Evolutionary conservation across 306 rosid species (phyloP).

Genomic region (Cicer bijugum): DNA sequence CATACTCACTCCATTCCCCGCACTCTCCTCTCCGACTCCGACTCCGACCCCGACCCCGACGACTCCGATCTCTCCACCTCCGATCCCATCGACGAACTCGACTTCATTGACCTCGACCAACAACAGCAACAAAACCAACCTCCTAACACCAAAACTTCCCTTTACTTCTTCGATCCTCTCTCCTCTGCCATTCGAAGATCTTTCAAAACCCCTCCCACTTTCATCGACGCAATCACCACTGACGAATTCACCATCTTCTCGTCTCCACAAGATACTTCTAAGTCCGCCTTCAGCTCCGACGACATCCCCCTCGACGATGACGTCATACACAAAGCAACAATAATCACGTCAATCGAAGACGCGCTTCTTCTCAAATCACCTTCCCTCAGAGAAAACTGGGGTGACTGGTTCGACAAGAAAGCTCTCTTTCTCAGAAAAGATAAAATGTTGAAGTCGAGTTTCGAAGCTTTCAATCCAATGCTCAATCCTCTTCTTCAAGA

Average conservation of each 20-base stretch:
- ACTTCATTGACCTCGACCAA: conserved; percentile 55
- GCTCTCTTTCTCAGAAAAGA: conserved; percentile 67
- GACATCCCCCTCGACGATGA: conserved; percentile 71
- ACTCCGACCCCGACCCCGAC: conserved; percentile 43
- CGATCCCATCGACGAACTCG: conserved; percentile 83
- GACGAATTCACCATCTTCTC: conserved; percentile 48
- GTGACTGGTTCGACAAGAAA: conserved; percentile 91
- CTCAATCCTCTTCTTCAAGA: conserved; percentile 78
- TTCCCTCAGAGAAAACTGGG: conserved; percentile 82
- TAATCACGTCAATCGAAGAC: conserved; percentile 62
- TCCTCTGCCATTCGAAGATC: conserved; percentile 62
- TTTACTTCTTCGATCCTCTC: conserved; percentile 73
- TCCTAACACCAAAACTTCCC: conserved; percentile 40
- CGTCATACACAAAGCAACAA: conserved; percentile 48
- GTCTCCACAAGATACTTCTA: conserved; percentile 54
- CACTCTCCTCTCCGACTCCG: conserved; percentile 43
- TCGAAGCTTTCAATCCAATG: conserved; percentile 67
- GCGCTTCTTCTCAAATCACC: conserved; percentile 64
- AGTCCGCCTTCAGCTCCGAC: conserved; percentile 73
- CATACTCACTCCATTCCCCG: conserved; percentile 41
- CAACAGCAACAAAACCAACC: neutral
- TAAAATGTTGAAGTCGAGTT: conserved; percentile 75
- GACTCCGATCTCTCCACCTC: conserved; percentile 39
- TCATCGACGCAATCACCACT: conserved; percentile 30
- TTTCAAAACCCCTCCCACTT: conserved; percentile 50